Base-by-base conservation (phyloP, 768 basidiomycete species). In the Phaeotremella fagi region DNA sequence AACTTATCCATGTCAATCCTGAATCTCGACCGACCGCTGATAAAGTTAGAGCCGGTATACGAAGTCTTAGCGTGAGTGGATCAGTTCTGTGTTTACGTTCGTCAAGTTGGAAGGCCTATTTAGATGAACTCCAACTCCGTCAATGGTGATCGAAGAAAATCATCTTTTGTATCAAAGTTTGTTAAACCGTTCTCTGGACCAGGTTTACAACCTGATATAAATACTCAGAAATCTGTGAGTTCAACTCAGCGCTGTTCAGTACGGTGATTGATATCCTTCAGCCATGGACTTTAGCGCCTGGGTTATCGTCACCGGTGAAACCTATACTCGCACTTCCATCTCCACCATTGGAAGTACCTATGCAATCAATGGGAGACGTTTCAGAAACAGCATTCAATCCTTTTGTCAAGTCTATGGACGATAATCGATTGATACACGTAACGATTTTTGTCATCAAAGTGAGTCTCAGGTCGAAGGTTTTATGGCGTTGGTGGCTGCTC, bases 51-150 rank as follows among this genome's bases (percentile, higher is more conserved):
- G 72, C 69, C 24, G 88, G 85, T 1, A 79, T 91, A 50, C 78
- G 80, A 28, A 83, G 86, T 31, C 83, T 88, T 46, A 82, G 80
- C 77, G 88, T n/a, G n/a, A n/a, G n/a, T n/a, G n/a, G n/a, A n/a
- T 89, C 59, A n/a, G 82, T 79, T 15, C 23, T 36, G 9, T 12
- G 20, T 41, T 41, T 41, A n/a, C n/a, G n/a, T n/a, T n/a, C n/a
- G n/a, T n/a, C n/a, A n/a, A n/a, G n/a, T n/a, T n/a, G n/a, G n/a
- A n/a, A n/a, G n/a, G n/a, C n/a, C n/a, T n/a, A n/a, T n/a, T n/a
- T n/a, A n/a, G n/a, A n/a, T n/a, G n/a, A n/a, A n/a, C n/a, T n/a
- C n/a, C n/a, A n/a, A n/a, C n/a, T n/a, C n/a, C n/a, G n/a, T n/a
- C n/a, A n/a, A n/a, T n/a, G n/a, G n/a, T n/a, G n/a, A n/a, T n/a